Base-by-base conservation (phyloP, 75 land plant species). In the Pinus tabuliformis region DNA sequence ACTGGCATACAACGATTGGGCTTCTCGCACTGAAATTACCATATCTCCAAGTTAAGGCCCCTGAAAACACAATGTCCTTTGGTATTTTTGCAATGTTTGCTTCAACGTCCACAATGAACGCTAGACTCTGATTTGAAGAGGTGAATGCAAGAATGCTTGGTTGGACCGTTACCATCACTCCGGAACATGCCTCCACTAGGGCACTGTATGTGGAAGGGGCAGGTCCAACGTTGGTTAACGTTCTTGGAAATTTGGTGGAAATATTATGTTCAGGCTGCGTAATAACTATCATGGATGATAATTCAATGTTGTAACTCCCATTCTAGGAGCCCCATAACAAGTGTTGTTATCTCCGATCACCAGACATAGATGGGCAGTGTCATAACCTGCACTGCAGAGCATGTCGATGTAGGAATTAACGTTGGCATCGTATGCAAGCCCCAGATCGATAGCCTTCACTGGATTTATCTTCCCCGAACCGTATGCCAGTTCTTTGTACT, bases 141-240 rank as follows among this genome's bases (percentile, higher is more conserved):
- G 73, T 65, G 87, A 90, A 90, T 28, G 15, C 30, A 5, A 88
- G 75, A 3, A 59, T 57, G 1, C 59, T 4, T 52, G 89, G 89
- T 57, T 26, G 37, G 1, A 88, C 80, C 17, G 16, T 7, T 22
- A 82, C 66, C 68, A 65, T 58, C 30, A 88, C 77, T 12, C 91
- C 90, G 13, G 58, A 26, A 18, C 90, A 90, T 64, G 82, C 62
- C 20, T 79, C 61, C 3, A 90, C 61, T 8, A 18, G n/a, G 11
- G 73, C 81, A 17, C 57, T 60, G 73, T 90, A 90, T 13, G 57
- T 74, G 13, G 85, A 59, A 11, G 66, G 62, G 5, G 78, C 37
- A 18, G 66, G 59, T 18, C 91, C 91, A 3, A 84, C 87, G 42
- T 90, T 90, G 15, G 90, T 90, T 8, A 90, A 87, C 0, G 77